Conservation (phyloP, 352 stramenopile species). For the Blastocystis sp. region DNA sequence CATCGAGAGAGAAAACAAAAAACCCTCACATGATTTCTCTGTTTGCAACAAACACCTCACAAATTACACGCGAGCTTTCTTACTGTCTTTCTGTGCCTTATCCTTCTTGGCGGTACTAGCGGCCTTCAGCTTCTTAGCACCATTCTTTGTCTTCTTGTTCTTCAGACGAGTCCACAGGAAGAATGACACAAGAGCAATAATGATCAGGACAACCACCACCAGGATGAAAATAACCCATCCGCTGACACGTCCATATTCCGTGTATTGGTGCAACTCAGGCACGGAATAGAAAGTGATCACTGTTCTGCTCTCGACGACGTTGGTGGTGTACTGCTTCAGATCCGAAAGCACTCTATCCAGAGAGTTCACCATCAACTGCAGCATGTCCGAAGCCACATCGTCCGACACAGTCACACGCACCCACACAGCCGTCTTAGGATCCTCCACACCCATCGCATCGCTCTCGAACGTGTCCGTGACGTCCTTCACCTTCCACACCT, state of each 20-base stretch:
- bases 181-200: not conserved
- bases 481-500: slow-evolving; percentile 50
- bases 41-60: slow-evolving; percentile 17
- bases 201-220: not conserved
- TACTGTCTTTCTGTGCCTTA: not conserved
- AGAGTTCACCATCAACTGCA: not conserved
- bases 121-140: slow-evolving; percentile 1
- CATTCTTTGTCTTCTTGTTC: slow-evolving; percentile 56
- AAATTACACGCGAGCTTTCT: slow-evolving; percentile 29
- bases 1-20: not conserved
- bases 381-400: not conserved
- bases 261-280: slow-evolving; percentile 19
- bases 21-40: not conserved
- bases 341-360: not conserved
- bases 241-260: not conserved
- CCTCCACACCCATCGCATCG: not conserved
- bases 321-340: not conserved
- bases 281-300: not conserved
- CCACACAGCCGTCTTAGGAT: not conserved
- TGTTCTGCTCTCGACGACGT: not conserved
- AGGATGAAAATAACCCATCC: slow-evolving; percentile 11
- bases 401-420: not conserved
- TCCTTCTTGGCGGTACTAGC: not conserved
- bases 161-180: slow-evolving; percentile 45
- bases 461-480: not conserved